Conservation (phyloP, 2,329 filamentous ascomycete species). For the Trichoderma cornu-damae region DNA sequence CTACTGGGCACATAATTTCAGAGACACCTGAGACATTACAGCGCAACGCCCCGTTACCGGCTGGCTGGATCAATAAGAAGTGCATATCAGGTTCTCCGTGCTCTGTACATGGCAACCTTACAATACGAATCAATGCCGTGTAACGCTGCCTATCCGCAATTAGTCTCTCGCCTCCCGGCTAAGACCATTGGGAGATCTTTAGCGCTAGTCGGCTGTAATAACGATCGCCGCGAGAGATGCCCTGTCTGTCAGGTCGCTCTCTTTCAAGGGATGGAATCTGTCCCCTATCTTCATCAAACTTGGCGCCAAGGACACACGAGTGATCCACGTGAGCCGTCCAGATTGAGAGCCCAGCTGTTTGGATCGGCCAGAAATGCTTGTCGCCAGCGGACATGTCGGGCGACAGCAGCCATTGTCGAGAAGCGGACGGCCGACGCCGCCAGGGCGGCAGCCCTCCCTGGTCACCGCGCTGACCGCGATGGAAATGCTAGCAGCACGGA, state of each 20-base stretch:
- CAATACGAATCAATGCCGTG: slow-evolving; percentile 11
- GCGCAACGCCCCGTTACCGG: slow-evolving; percentile 4
- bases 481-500: background rate
- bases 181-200: slow-evolving; percentile 15
- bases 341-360: slow-evolving; percentile 15
- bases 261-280: slow-evolving; percentile 4
- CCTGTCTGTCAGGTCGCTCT: slow-evolving; percentile 11
- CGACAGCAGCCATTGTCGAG: slow-evolving; percentile 2
- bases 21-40: slow-evolving; percentile 10
- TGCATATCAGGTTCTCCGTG: background rate
- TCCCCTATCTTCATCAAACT: slow-evolving; percentile 18
- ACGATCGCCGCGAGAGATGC: slow-evolving; percentile 18
- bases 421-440: slow-evolving; percentile 13
- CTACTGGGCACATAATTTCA: background rate
- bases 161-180: slow-evolving; percentile 16
- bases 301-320: slow-evolving; percentile 15
- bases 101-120: background rate
- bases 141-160: slow-evolving; percentile 14
- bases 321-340: slow-evolving; percentile 18
- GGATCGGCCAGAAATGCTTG: slow-evolving; percentile 16
- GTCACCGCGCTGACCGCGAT: slow-evolving; percentile 13
- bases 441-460: background rate
- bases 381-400: slow-evolving; percentile 12
- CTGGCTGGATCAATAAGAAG: slow-evolving; percentile 5
- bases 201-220: slow-evolving; percentile 17